Evolutionary conservation across 176 grass and related monocot genomes (phyloP).

Genomic region (Alopecurus myosuroides): DNA sequence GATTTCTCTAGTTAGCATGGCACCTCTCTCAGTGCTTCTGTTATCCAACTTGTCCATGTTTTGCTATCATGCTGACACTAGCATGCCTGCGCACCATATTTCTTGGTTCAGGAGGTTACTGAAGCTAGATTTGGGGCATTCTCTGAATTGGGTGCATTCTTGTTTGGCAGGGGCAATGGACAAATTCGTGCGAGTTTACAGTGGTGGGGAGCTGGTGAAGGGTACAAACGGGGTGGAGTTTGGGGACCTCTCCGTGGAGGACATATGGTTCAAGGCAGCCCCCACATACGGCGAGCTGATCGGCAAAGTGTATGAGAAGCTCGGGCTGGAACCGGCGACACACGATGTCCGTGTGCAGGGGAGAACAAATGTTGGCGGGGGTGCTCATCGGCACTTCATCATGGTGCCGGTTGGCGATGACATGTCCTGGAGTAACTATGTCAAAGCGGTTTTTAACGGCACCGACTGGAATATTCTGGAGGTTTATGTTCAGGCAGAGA

Average conservation of each 20-base stretch:
- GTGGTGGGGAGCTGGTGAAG: constrained; percentile 24
- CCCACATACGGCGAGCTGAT: constrained; percentile 31
- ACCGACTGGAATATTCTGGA: constrained; percentile 40
- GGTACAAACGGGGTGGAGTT: constrained; percentile 25
- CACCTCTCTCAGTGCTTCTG: not conserved
- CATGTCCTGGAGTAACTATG: constrained; percentile 38
- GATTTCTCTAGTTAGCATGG: not conserved
- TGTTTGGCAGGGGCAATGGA: constrained; percentile 21
- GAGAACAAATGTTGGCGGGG: constrained; percentile 26
- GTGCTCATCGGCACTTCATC: constrained; percentile 39
- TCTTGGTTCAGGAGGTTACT: not conserved
- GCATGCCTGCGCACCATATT: not conserved
- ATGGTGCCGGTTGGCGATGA: constrained; percentile 9
- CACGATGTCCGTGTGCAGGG: not conserved
- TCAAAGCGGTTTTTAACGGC: constrained; percentile 43
- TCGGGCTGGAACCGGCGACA: not conserved
- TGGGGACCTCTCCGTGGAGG: constrained; percentile 15
- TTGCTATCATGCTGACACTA: not conserved
- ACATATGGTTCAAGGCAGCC: constrained; percentile 14
- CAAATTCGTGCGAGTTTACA: constrained; percentile 34
- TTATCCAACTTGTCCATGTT: not conserved
- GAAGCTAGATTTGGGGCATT: not conserved
- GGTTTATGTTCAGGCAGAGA: constrained; percentile 37
- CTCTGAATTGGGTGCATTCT: not conserved
- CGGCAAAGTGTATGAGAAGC: constrained; percentile 12